Percentiles rank a stretch among this genome's conserved stretches.
phyloP scores from a whole-genome alignment of 257 asterid genomes.

The Lycium ferocissimum region DNA sequence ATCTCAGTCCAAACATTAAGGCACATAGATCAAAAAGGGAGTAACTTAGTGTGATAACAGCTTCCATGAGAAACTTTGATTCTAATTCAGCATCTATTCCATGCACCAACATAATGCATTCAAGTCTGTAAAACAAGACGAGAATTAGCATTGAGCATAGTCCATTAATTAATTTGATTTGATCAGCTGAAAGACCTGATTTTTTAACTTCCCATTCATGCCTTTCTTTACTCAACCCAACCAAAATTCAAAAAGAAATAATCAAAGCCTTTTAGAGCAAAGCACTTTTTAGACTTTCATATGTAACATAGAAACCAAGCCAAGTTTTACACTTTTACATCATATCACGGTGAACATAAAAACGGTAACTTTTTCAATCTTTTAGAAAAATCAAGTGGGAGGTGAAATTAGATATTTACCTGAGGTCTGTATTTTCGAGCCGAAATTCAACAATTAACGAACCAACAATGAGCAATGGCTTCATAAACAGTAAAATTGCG shows the following conservation, averaged over 20 bases:
- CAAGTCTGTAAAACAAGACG: not conserved
- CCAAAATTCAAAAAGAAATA: not conserved
- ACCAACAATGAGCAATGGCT: conserved; percentile 17
- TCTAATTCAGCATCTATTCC: not conserved
- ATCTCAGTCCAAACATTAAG: not conserved
- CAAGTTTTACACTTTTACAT: not conserved
- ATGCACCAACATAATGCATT: not conserved
- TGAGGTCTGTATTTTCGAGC: not conserved
- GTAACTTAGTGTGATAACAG: not conserved
- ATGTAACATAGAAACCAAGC: not conserved
- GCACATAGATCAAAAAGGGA: not conserved
- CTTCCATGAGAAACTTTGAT: not conserved
- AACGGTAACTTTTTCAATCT: not conserved
- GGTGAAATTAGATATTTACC: not conserved
- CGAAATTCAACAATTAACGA: not conserved
- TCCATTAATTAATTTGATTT: not conserved
- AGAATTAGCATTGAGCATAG: not conserved
- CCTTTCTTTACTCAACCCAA: not conserved
- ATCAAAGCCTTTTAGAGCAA: not conserved
- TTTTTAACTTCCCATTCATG: not conserved
- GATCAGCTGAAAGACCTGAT: not conserved
- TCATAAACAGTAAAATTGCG: not conserved
- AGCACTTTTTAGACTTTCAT: not conserved
- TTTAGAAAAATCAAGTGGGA: not conserved
- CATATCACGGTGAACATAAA: not conserved